Percentiles rank a stretch among this genome's conserved stretches.
Evolutionary conservation across 768 basidiomycete genomes (phyloP).

Genomic region (Clitopilus passeckerianus): DNA sequence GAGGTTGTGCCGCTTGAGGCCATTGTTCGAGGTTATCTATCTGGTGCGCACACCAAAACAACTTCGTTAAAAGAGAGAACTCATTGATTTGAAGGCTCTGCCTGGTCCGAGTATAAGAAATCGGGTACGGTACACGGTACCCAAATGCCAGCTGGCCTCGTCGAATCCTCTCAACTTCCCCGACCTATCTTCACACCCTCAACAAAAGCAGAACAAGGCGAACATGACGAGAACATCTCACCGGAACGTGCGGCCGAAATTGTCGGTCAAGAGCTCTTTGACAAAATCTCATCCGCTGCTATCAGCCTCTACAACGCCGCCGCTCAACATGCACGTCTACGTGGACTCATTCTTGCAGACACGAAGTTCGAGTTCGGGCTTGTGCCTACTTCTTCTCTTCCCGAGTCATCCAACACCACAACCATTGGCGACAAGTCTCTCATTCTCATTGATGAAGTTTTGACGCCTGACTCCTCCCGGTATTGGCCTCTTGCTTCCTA

Average conservation of each 20-base stretch:
- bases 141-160: constrained; percentile 61
- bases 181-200: constrained; percentile 92
- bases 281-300: constrained; percentile 52
- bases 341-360: constrained; percentile 92
- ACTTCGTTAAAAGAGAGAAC: not conserved
- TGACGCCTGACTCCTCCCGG: constrained; percentile 95
- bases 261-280: constrained; percentile 62
- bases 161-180: constrained; percentile 82
- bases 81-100: constrained; percentile 62
- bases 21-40: constrained; percentile 93
- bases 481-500: constrained; percentile 89
- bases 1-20: constrained; percentile 89
- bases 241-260: constrained; percentile 71
- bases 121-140: constrained; percentile 87
- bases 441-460: constrained; percentile 92
- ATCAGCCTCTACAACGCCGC: constrained; percentile 71
- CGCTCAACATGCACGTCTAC: constrained; percentile 62
- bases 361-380: constrained; percentile 99
- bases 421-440: constrained; percentile 34
- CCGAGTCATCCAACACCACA: constrained; percentile 10
- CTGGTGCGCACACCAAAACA: constrained; percentile 47
- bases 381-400: constrained; percentile 31
- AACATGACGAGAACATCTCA: constrained; percentile 95
- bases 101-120: constrained; percentile 92
- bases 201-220: constrained; percentile 92